These are phyloP conservation scores for Quercus phellos DNA, from an alignment of 331 rosid genomes.

Conservation along the genomic window DNA sequence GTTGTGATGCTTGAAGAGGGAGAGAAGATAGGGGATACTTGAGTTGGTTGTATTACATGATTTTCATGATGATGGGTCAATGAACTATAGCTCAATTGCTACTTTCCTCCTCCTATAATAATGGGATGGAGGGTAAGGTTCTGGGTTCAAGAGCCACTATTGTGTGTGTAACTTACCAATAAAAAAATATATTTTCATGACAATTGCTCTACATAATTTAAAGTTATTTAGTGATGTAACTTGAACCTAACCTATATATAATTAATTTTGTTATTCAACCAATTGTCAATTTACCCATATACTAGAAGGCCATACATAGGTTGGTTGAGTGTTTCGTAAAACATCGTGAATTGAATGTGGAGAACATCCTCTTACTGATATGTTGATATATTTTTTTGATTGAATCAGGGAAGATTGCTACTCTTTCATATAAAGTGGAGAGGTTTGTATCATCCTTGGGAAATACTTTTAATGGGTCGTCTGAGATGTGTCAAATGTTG, in stretches of 20 bases:
- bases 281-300: neutral
- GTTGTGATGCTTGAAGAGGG: neutral
- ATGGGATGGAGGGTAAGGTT: too few relatives aligned
- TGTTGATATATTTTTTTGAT: slow-evolving; percentile 1
- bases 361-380: slow-evolving; percentile 10
- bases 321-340: neutral
- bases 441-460: slow-evolving; percentile 28
- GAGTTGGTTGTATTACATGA: neutral
- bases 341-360: neutral
- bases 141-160: too few relatives aligned
- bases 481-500: slow-evolving; percentile 22
- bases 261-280: too few relatives aligned
- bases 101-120: too few relatives aligned
- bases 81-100: too few relatives aligned
- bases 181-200: neutral
- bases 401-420: slow-evolving; percentile 53
- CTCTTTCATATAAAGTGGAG: slow-evolving; percentile 38
- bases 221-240: too few relatives aligned
- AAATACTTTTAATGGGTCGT: slow-evolving; percentile 15
- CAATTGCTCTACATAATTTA: neutral
- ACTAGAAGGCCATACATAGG: neutral
- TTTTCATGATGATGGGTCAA: neutral
- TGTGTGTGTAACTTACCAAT: too few relatives aligned
- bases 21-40: neutral
- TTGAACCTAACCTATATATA: too few relatives aligned